These are phyloP conservation scores for Phytophthora crassamura DNA, from an alignment of 352 stramenopile species.

Conservation along the genomic window DNA sequence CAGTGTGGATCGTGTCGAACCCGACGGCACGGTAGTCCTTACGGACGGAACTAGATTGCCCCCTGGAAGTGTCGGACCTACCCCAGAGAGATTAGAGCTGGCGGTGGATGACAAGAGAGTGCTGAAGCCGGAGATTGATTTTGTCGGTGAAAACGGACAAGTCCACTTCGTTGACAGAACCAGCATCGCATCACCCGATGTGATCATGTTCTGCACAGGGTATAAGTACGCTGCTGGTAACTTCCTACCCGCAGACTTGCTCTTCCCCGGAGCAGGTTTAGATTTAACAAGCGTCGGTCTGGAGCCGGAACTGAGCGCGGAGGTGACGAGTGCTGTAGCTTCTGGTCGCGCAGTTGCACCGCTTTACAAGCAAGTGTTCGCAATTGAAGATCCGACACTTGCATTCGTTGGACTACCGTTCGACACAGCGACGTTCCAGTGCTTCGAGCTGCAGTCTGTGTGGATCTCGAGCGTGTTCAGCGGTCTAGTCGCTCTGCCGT, in stretches of 20 bases:
- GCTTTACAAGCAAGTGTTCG: slow-evolving; percentile 66
- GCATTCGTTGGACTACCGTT: slow-evolving; percentile 61
- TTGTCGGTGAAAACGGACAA: slow-evolving; percentile 34
- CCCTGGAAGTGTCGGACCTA: slow-evolving; percentile 7
- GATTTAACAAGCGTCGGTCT: background rate
- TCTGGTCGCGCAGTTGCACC: slow-evolving; percentile 42
- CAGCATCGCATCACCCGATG: slow-evolving; percentile 42
- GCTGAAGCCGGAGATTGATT: slow-evolving; percentile 48
- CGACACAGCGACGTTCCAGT: slow-evolving; percentile 60
- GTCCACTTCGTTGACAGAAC: slow-evolving; percentile 51
- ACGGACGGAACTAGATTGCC: slow-evolving; percentile 7
- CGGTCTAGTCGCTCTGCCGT: slow-evolving; percentile 26
- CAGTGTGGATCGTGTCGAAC: slow-evolving; percentile 12
- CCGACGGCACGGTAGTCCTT: slow-evolving; percentile 17
- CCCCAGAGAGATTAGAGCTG: background rate
- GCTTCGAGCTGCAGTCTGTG: slow-evolving; percentile 62
- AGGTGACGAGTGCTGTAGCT: slow-evolving; percentile 29
- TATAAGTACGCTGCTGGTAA: slow-evolving; percentile 53
- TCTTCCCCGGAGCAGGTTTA: slow-evolving; percentile 38
- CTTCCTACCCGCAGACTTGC: slow-evolving; percentile 35
- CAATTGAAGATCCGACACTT: slow-evolving; percentile 60
- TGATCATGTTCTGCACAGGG: slow-evolving; percentile 66
- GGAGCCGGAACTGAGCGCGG: slow-evolving; percentile 6
- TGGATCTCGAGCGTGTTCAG: slow-evolving; percentile 53
- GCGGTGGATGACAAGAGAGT: slow-evolving; percentile 26